phyloP scores from a whole-genome alignment of 1,139 yeast species.

The Chernovozyma sophiae-reginae region DNA sequence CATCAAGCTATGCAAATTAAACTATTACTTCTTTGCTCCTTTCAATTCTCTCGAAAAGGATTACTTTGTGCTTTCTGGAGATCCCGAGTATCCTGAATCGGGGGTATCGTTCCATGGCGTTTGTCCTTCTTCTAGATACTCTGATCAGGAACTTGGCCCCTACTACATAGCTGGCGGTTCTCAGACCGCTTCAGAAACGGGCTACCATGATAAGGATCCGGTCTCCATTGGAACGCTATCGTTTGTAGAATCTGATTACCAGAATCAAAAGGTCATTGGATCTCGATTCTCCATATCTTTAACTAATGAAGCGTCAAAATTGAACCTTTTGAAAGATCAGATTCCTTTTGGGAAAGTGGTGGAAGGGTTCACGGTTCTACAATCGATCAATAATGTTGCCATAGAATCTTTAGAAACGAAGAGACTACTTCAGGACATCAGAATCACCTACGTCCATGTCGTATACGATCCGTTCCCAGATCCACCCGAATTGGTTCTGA shows the following conservation, averaged over 20 bases:
- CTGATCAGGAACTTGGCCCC: background rate
- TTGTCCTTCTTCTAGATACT: background rate
- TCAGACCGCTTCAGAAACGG: background rate
- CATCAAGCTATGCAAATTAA: slow-evolving; percentile 49
- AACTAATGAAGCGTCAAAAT: slow-evolving; percentile 7
- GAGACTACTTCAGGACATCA: slow-evolving; percentile 45
- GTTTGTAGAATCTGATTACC: slow-evolving; percentile 19
- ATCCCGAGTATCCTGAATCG: slow-evolving; percentile 40
- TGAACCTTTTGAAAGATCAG: slow-evolving; percentile 10
- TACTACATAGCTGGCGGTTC: background rate
- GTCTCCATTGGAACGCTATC: slow-evolving; percentile 33
- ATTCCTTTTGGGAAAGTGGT: slow-evolving; percentile 47
- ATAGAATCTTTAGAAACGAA: slow-evolving; percentile 28
- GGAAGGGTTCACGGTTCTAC: slow-evolving; percentile 49
- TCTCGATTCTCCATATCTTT: slow-evolving; percentile 28
- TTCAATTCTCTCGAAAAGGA: slow-evolving; percentile 40
- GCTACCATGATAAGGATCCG: too few species aligned
- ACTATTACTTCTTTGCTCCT: slow-evolving; percentile 52
- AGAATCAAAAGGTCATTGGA: slow-evolving; percentile 18
- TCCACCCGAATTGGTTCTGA: slow-evolving; percentile 6
- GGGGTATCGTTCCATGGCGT: background rate
- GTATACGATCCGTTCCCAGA: slow-evolving; percentile 55
- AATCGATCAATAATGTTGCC: slow-evolving; percentile 35
- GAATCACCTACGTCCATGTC: slow-evolving; percentile 48
- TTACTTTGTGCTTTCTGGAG: slow-evolving; percentile 41